phyloP scores from a whole-genome alignment of 495 filamentous ascomycete species.

The Xeromyces bisporus region DNA sequence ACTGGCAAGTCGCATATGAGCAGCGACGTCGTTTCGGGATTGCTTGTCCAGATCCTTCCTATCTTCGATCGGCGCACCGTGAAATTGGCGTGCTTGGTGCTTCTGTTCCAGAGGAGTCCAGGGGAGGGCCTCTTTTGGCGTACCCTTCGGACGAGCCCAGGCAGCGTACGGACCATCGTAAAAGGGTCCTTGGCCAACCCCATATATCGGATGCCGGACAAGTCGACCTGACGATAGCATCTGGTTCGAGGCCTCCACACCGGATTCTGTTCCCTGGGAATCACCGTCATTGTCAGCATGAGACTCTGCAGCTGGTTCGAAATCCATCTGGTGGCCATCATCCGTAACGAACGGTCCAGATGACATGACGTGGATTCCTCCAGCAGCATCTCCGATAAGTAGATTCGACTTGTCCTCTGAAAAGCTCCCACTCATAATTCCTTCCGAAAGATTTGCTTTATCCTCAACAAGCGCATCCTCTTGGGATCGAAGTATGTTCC shows the following conservation, averaged over 20 bases:
- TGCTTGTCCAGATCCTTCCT: constrained; percentile 10
- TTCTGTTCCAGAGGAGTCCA: constrained; percentile 8
- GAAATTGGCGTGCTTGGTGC: constrained; percentile 15
- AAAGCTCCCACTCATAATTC: constrained; percentile 47
- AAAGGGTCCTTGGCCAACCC: constrained; percentile 26
- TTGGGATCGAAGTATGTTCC: constrained; percentile 52
- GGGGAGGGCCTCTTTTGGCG: constrained; percentile 5
- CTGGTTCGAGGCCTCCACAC: constrained; percentile 11
- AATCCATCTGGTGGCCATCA: constrained; percentile 8
- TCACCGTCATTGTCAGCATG: constrained; percentile 3
- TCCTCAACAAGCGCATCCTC: constrained; percentile 48
- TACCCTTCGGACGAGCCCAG: constrained; percentile 19
- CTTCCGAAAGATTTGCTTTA: constrained; percentile 29
- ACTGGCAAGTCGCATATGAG: constrained; percentile 10
- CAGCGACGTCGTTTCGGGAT: constrained; percentile 6
- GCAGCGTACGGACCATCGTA: constrained; percentile 30
- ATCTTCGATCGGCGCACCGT: constrained; percentile 8
- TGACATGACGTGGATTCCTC: constrained; percentile 52
- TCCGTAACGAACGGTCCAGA: constrained; percentile 16
- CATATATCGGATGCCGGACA: constrained; percentile 21
- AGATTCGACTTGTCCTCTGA: constrained; percentile 54
- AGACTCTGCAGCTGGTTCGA: constrained; percentile 9
- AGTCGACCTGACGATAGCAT: constrained; percentile 23
- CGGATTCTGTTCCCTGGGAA: constrained; percentile 12
- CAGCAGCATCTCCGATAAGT: constrained; percentile 59